A percentile compares a stretch with the other conserved stretches of the same genome.
Evolutionary conservation across 495 filamentous ascomycete species (phyloP).

Genomic region (Neurospora discreta): DNA sequence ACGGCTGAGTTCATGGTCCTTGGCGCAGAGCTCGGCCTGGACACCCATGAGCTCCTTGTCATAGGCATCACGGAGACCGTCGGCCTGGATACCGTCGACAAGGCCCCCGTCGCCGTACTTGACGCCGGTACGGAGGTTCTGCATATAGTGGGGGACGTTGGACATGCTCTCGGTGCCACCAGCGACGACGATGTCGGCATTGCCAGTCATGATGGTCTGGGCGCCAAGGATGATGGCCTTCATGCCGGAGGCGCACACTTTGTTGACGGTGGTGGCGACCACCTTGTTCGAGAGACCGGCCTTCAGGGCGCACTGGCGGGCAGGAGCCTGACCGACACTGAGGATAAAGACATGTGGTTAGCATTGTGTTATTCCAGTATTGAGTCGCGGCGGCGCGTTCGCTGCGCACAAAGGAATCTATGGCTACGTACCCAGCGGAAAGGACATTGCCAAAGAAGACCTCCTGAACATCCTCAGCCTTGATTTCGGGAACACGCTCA

Average conservation of each 20-base stretch:
- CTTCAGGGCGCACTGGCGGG: slow-evolving; percentile 81
- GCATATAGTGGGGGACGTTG: slow-evolving; percentile 93
- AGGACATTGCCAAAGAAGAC: slow-evolving; percentile 98
- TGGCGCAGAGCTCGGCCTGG: slow-evolving; percentile 80
- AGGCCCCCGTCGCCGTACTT: slow-evolving; percentile 84
- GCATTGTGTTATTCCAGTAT: background rate
- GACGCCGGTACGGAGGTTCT: slow-evolving; percentile 65
- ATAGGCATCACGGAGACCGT: slow-evolving; percentile 87
- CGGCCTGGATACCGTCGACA: slow-evolving; percentile 82
- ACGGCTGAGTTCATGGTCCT: slow-evolving; percentile 68
- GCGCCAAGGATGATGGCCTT: slow-evolving; percentile 93
- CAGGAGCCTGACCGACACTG: slow-evolving; percentile 93
- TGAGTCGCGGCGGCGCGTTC: background rate
- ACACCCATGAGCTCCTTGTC: slow-evolving; percentile 90
- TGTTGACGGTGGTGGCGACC: slow-evolving; percentile 91
- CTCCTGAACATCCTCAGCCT: slow-evolving; percentile 82
- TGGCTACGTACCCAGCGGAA: slow-evolving; percentile 76
- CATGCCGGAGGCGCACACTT: slow-evolving; percentile 88
- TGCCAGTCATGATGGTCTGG: slow-evolving; percentile 93
- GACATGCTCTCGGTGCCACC: slow-evolving; percentile 97
- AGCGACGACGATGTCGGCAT: slow-evolving; percentile 78
- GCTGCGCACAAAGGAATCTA: background rate
- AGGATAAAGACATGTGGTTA: slow-evolving; percentile 2
- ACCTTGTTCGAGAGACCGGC: slow-evolving; percentile 71
- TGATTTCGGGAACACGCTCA: slow-evolving; percentile 72